These are phyloP conservation scores for Thinopyrum elongatum DNA, from an alignment of 176 grass and related monocot genomes.

Conservation along the genomic window DNA sequence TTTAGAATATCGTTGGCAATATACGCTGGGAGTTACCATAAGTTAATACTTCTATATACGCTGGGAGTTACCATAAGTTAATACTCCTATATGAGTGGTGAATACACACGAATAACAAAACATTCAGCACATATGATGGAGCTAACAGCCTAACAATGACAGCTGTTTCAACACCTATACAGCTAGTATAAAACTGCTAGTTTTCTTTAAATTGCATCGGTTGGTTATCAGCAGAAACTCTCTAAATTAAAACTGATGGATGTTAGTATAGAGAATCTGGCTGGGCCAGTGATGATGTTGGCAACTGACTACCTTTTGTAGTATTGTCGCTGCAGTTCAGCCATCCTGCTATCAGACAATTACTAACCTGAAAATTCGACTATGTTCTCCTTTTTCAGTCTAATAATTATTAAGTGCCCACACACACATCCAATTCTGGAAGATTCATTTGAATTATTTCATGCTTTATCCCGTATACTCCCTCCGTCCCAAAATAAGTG, in stretches of 20 bases:
- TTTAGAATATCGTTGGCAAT: neutral
- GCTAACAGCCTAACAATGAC: neutral
- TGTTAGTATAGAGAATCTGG: neutral
- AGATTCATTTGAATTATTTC: neutral
- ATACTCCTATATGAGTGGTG: neutral
- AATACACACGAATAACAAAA: neutral
- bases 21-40: neutral
- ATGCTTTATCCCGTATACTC: neutral
- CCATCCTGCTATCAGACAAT: neutral
- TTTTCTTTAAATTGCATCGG: neutral
- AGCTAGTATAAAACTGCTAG: neutral
- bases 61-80: neutral
- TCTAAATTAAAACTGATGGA: neutral
- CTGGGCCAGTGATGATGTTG: neutral
- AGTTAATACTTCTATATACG: neutral
- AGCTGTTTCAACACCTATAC: neutral
- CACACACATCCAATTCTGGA: neutral
- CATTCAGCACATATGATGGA: neutral
- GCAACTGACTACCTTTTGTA: neutral
- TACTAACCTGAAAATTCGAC: neutral
- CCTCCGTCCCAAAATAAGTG: too few relatives aligned
- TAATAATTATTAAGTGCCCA: neutral
- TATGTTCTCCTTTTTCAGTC: neutral
- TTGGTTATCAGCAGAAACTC: neutral
- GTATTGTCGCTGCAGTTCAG: neutral